Base-by-base conservation (phyloP, 106 monocot genomes). In the Dendrobium nobile region DNA sequence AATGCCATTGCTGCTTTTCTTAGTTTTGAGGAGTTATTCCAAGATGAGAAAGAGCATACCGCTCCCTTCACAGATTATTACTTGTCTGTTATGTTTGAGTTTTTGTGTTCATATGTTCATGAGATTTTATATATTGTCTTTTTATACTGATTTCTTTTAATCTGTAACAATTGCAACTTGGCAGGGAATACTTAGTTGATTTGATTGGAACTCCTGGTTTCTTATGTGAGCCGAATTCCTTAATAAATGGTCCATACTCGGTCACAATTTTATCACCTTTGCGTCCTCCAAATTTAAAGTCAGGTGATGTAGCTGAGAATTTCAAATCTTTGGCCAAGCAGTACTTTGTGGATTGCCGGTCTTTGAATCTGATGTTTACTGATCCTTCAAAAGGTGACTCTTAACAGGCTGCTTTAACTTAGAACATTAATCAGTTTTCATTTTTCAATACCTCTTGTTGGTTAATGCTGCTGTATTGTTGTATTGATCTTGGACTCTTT, bases 131-230 rank as follows among this genome's bases (percentile, higher is more conserved):
- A 74, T 44, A 19, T 74, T 6, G 2, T 44, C 20, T 43, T 42
- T 9, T 42, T 7, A 20, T 44, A 4, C n/a, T 43, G 4, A 8
- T 74, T 74, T 74, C 28, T 74, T 20, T 42, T 42, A 74, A 42
- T 42, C 22, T 42, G 43, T 41, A 41, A 43, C 26, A 43, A 70
- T 31, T 79, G 17, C 59, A 17, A 78, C 33, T 76, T 86, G 56
- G 48, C 90, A 98, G 98, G 94, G 98, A 98, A 85, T 95, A 85
- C 83, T 67, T 94, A 72, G 98, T 98, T 83, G 98, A 98, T 87
- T 83, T 98, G 77, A 87, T 98, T 80, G 86, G 88, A 47, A 91
- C 84, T 19, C 91, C 94, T 67, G 98, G 98, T 31, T 78, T 73
- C 7, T 68, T 98, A 22, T 89, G 41, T 79, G 91, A 98, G 28